Percentiles rank a stretch among this genome's conserved stretches.
phyloP scores from a whole-genome alignment of 2,329 filamentous ascomycete genomes.

The Gnomoniopsis smithogilvyi region DNA sequence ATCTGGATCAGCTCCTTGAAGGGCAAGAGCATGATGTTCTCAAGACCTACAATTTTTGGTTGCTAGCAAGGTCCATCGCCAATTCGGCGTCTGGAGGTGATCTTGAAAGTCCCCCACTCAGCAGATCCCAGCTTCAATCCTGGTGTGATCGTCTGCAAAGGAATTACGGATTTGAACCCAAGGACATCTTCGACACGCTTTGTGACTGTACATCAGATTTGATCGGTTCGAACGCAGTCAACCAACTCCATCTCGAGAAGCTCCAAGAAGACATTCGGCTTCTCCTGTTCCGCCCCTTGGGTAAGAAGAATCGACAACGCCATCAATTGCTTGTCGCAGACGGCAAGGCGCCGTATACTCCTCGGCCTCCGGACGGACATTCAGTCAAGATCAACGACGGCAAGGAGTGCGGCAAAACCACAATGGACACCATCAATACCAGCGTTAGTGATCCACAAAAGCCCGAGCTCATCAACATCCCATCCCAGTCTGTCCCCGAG shows the following conservation, averaged over 20 bases:
- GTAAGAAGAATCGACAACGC: not conserved
- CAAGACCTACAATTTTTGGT: conserved; percentile 5
- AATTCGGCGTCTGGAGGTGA: not conserved
- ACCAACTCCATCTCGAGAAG: conserved; percentile 1
- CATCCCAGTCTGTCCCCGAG: not conserved
- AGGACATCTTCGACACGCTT: not conserved
- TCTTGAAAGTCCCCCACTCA: not conserved
- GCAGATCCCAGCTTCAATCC: not conserved
- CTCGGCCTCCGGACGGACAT: not conserved
- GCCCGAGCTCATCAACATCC: not conserved
- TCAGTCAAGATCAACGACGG: not conserved
- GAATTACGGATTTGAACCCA: not conserved
- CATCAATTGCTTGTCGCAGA: conserved; percentile 5
- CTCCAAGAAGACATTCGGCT: not conserved
- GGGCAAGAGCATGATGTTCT: not conserved
- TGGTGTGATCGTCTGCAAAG: conserved; percentile 8
- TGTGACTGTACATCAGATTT: conserved; percentile 13
- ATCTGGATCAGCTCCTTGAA: conserved; percentile 4
- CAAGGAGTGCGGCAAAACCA: not conserved
- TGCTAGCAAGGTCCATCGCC: conserved; percentile 4
- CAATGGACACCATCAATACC: not conserved
- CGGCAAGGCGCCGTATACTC: not conserved
- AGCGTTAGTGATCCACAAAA: not conserved
- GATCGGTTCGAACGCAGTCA: not conserved
- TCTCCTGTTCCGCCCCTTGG: not conserved